phyloP scores from a whole-genome alignment of 306 rosid species.

The Hippophae tibetana region DNA sequence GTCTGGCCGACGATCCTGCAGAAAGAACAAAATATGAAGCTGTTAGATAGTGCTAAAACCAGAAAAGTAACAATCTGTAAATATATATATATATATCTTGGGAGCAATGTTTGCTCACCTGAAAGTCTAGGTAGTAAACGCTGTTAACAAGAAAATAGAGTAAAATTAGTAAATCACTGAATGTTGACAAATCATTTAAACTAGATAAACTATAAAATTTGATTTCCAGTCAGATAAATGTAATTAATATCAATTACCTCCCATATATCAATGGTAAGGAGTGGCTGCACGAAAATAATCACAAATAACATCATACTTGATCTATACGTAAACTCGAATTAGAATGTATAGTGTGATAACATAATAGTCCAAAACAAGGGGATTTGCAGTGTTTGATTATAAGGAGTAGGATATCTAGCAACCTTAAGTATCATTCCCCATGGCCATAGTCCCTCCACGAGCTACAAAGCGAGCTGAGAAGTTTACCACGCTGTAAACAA shows the following conservation, averaged over 20 bases:
- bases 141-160: slow-evolving; percentile 31
- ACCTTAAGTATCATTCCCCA: too few relatives aligned
- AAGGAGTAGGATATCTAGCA: too few relatives aligned
- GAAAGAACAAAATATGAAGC: slow-evolving; percentile 14
- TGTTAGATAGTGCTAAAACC: slow-evolving; percentile 4
- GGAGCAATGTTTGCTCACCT: slow-evolving; percentile 41
- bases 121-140: slow-evolving; percentile 80
- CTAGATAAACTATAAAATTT: neutral
- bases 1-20: slow-evolving; percentile 51
- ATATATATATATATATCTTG: neutral
- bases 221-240: slow-evolving; percentile 4
- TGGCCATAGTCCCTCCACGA: too few relatives aligned
- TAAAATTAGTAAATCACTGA: slow-evolving; percentile 18
- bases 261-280: slow-evolving; percentile 87
- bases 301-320: slow-evolving; percentile 13
- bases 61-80: neutral
- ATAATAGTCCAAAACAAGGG: slow-evolving; percentile 63
- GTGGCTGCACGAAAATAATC: slow-evolving; percentile 55
- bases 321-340: neutral
- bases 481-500: too few relatives aligned
- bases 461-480: too few relatives aligned
- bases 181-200: neutral
- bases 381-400: slow-evolving; percentile 24
- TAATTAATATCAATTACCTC: slow-evolving; percentile 44
- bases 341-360: slow-evolving; percentile 14